Evolutionary conservation across 2,329 filamentous ascomycete genomes (phyloP), one percentile per base, ranked within the genome.

Genomic region (Botrytis pseudocinerea): DNA sequence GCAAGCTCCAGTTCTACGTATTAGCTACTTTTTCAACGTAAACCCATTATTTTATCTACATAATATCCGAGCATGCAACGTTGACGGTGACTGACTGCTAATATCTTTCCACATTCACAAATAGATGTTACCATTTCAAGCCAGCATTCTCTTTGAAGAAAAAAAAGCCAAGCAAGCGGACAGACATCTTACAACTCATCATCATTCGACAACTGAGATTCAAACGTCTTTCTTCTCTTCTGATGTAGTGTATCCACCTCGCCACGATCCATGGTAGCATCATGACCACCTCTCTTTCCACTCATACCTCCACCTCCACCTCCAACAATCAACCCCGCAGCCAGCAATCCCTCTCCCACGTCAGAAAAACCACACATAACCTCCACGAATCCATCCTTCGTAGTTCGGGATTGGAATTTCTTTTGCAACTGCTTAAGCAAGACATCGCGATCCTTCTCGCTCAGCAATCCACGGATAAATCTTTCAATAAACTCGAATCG

Each of bases 321-420:
- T 57, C 14, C 51, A 28, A 12, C 51, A 32, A 73, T 32, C 59
- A 73, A 32, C 9, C 71, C 44, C 14, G 44, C 38, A 22, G 40
- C 44, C 59, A 35, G 14, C 20, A 62, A 38, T 22, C 32, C 71
- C 18, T 69, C 71, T 57, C 48, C 57, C 16, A 73, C 46, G 8
- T 62, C 66, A 28, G 18, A 16, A 32, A 60, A 73, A 18, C 40
- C 28, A 70, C 71, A 73, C 35, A 22, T 59, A 18, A 73, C 44
- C 44, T 70, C 57, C n/a, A 70, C 28, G 9, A 59, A 42, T 3
- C 71, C 71, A n/a, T 70, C 48, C 25, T 73, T 70, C 12, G 46
- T 60, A 7, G 16, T 57, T 42, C 71, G 59, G 32, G 57, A 70
- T 4, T 12, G 8, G 18, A 63, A 73, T n/a, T 57, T 70, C 44